Evolutionary conservation across 495 filamentous ascomycete genomes (phyloP).

Genomic region (Cercophora scortea): DNA sequence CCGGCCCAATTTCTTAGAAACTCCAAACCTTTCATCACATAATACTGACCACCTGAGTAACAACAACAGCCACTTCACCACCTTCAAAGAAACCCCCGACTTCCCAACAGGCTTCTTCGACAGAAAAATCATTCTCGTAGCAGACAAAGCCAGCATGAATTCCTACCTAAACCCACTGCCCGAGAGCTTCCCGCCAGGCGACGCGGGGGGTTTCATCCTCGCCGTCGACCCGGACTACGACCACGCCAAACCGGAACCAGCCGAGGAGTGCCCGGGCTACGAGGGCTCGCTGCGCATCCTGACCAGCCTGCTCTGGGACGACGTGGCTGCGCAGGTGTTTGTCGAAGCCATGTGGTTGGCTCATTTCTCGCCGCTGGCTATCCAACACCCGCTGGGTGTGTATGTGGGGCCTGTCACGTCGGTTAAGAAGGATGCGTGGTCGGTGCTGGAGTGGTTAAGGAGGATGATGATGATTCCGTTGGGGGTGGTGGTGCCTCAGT

Average conservation of each 20-base stretch:
- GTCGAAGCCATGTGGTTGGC: neutral
- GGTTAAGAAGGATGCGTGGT: neutral
- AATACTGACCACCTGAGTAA: neutral
- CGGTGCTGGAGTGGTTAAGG: neutral
- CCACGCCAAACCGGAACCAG: neutral
- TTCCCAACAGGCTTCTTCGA: neutral
- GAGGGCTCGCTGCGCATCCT: neutral
- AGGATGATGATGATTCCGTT: neutral
- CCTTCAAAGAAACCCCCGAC: neutral
- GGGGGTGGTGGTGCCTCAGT: too few species aligned
- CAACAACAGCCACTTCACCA: neutral
- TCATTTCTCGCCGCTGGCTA: neutral
- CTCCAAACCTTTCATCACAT: too few species aligned
- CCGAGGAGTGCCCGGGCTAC: neutral
- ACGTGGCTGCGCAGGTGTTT: neutral
- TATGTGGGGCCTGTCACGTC: neutral
- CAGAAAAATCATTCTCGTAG: neutral
- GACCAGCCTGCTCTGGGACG: neutral
- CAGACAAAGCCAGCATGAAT: neutral
- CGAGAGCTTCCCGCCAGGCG: neutral
- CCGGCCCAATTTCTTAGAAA: too few species aligned
- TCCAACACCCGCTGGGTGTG: neutral
- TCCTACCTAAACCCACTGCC: neutral
- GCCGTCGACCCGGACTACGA: neutral
- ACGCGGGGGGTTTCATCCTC: neutral